A percentile compares a stretch with the other conserved stretches of the same genome.
These are phyloP conservation scores for Pyronema domesticum DNA, from an alignment of 495 filamentous ascomycete species.

Conservation along the genomic window DNA sequence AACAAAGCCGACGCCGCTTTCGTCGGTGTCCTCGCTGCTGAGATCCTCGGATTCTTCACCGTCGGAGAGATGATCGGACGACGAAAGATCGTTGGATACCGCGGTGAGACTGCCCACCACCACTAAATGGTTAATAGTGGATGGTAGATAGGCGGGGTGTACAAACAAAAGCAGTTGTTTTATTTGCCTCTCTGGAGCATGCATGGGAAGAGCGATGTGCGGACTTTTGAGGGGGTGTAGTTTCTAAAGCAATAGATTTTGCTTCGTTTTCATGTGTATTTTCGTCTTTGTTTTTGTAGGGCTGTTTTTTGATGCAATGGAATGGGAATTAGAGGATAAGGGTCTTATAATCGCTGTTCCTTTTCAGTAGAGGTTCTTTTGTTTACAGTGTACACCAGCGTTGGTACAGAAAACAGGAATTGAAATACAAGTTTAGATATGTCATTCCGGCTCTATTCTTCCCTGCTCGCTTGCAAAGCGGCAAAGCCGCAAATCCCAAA, in stretches of 20 bases:
- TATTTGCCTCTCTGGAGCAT: background rate
- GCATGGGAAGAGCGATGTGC: background rate
- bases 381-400: no score
- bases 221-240: background rate
- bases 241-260: constrained; percentile 3
- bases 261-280: background rate
- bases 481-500: no score
- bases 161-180: background rate
- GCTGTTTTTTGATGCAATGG: background rate
- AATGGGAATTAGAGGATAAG: background rate
- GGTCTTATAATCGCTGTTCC: no score
- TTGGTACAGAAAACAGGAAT: no score
- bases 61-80: constrained; percentile 93
- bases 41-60: constrained; percentile 92
- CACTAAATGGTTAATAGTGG: constrained; percentile 32
- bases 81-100: constrained; percentile 85
- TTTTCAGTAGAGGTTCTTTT: no score
- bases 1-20: constrained; percentile 47
- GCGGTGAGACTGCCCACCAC: constrained; percentile 44
- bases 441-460: no score
- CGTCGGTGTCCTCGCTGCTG: constrained; percentile 59
- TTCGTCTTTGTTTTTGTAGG: background rate
- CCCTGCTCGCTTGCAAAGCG: no score
- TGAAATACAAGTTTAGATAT: no score
- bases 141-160: background rate